phyloP scores from a whole-genome alignment of 2,329 filamentous ascomycete species.

The Xylaria sp. region DNA sequence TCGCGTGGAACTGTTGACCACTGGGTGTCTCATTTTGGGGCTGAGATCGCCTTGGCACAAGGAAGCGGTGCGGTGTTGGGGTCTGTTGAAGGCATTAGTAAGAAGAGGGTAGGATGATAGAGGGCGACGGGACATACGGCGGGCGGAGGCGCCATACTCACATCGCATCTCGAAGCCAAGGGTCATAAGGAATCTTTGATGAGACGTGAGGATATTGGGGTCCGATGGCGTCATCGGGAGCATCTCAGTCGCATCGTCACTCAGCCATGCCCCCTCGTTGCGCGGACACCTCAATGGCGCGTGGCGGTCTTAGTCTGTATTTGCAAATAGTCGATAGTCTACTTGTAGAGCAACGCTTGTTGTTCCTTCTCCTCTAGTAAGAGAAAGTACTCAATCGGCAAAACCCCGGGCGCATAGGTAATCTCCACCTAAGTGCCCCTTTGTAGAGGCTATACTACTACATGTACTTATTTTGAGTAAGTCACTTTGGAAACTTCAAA shows the following conservation, averaged over 20 bases:
- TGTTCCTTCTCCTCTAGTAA: not conserved
- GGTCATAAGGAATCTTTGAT: slow-evolving; percentile 2
- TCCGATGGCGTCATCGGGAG: slow-evolving; percentile 32
- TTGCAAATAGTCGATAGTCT: not conserved
- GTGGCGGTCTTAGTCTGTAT: not conserved
- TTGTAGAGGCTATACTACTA: too few species aligned
- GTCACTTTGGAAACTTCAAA: not conserved
- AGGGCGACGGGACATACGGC: slow-evolving; percentile 36
- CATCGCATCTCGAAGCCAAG: slow-evolving; percentile 18
- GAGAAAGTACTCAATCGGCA: not conserved
- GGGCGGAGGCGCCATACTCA: slow-evolving; percentile 42
- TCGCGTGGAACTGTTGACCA: slow-evolving; percentile 48
- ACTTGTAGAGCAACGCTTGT: not conserved
- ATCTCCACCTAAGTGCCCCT: too few species aligned
- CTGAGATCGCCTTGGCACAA: slow-evolving; percentile 47
- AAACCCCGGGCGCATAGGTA: too few species aligned
- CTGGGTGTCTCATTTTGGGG: slow-evolving; percentile 45
- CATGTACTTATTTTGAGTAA: too few species aligned
- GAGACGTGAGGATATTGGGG: not conserved
- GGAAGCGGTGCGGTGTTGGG: slow-evolving; percentile 48
- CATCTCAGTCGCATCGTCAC: slow-evolving; percentile 14
- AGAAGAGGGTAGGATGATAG: not conserved
- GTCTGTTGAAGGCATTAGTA: slow-evolving; percentile 40
- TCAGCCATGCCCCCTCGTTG: slow-evolving; percentile 14
- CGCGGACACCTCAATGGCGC: not conserved